Evolutionary conservation across 192 early-diverging fungal species (phyloP).

Genomic region (Dispira simplex): DNA sequence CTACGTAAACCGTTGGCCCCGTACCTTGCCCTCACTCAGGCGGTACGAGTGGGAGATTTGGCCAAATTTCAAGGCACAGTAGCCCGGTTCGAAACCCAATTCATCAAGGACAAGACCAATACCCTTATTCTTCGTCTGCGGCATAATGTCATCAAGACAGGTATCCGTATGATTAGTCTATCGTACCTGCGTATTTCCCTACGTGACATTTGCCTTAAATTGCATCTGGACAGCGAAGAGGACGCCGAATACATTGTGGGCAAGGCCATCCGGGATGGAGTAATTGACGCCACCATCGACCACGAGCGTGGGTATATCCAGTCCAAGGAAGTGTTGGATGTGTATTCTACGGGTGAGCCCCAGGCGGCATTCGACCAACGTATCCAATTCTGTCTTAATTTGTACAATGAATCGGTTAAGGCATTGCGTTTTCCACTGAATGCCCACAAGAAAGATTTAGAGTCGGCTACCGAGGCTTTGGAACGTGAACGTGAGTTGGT

Average conservation of each 20-base stretch:
- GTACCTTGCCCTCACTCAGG: constrained; percentile 92
- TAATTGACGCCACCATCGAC: constrained; percentile 94
- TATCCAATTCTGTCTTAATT: constrained; percentile 85
- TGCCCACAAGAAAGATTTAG: constrained; percentile 74
- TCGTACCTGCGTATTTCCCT: constrained; percentile 95
- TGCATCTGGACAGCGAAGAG: constrained; percentile 95
- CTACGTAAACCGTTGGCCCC: constrained; percentile 74
- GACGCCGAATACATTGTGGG: constrained; percentile 99
- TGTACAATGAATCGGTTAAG: constrained; percentile 96
- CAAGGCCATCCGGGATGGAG: constrained; percentile 96
- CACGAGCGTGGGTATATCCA: constrained; percentile 89
- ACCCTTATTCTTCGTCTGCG: constrained; percentile 88
- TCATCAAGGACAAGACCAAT: constrained; percentile 77
- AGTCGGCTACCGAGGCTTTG: constrained; percentile 57
- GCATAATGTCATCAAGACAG: constrained; percentile 99
- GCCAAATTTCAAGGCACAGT: constrained; percentile 84
- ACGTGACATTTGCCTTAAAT: constrained; percentile 89
- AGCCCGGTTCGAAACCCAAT: constrained; percentile 50
- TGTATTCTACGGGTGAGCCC: constrained; percentile 96
- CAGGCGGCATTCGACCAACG: constrained; percentile 90
- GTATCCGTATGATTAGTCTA: constrained; percentile 89
- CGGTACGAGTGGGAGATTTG: constrained; percentile 90
- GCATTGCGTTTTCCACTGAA: constrained; percentile 93
- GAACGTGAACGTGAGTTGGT: constrained; percentile 87
- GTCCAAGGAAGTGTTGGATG: constrained; percentile 84